A percentile compares a stretch with the other conserved stretches of the same genome.
phyloP scores from a whole-genome alignment of 805 yeast genomes.

The Spathaspora arborariae region DNA sequence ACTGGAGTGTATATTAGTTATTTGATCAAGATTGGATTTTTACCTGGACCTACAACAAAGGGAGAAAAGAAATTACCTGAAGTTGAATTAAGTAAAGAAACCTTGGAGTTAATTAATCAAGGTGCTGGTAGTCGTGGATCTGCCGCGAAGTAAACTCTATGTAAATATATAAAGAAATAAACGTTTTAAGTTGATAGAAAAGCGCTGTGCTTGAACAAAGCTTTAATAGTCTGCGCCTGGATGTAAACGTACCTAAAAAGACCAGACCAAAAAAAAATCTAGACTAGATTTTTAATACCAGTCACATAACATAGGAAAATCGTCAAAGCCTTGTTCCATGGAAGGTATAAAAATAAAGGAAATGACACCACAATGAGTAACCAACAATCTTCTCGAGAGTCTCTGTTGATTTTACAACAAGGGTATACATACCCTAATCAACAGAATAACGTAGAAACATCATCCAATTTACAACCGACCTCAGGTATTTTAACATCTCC shows the following conservation, averaged over 20 bases:
- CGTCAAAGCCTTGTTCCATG: neutral
- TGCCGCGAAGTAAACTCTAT: constrained; percentile 39
- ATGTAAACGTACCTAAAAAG: too few relatives aligned
- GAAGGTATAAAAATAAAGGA: neutral
- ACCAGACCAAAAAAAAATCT: neutral
- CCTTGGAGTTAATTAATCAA: constrained; percentile 50
- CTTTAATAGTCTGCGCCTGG: too few relatives aligned
- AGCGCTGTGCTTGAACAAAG: neutral
- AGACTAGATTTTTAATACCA: neutral
- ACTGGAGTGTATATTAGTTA: constrained; percentile 79
- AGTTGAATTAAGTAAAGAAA: constrained; percentile 50
- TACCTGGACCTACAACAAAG: constrained; percentile 54
- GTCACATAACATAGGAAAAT: neutral
- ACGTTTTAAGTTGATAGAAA: neutral
- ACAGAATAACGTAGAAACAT: neutral
- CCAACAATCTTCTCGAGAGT: neutral
- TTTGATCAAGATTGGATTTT: constrained; percentile 73
- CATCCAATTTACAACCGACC: neutral
- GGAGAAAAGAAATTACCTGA: constrained; percentile 51
- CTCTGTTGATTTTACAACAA: neutral
- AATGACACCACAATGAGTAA: neutral
- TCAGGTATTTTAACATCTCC: neutral
- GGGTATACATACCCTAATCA: neutral
- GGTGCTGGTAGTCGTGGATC: constrained; percentile 79
- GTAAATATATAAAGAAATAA: neutral